Conservation (phyloP, 345 rosid genomes). For the Geranium brycei region DNA sequence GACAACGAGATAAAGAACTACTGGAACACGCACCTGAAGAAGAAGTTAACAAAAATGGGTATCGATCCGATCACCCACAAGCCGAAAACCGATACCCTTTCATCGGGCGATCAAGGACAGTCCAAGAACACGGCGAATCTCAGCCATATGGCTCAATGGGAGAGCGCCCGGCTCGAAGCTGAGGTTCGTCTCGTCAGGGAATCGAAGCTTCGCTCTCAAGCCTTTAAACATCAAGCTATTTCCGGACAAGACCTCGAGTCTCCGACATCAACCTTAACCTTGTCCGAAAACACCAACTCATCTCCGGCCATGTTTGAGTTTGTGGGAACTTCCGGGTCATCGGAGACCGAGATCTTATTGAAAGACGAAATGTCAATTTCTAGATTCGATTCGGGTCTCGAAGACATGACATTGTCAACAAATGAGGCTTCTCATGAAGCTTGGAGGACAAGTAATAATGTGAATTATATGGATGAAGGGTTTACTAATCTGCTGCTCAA, state of each 20-base stretch:
- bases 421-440: constrained; percentile 18
- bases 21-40: constrained; percentile 75
- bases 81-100: constrained; percentile 49
- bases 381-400: constrained; percentile 25
- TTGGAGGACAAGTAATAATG: constrained; percentile 25
- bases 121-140: constrained; percentile 60
- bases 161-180: constrained; percentile 83
- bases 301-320: constrained; percentile 32
- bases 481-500: constrained; percentile 61
- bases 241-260: constrained; percentile 44
- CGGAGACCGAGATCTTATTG: constrained; percentile 22
- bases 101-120: constrained; percentile 26
- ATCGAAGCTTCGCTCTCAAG: constrained; percentile 56
- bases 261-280: constrained; percentile 77
- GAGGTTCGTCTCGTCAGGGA: constrained; percentile 75
- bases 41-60: constrained; percentile 56
- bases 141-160: constrained; percentile 96
- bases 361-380: constrained; percentile 34
- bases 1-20: constrained; percentile 72
- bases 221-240: constrained; percentile 23
- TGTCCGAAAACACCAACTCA: constrained; percentile 36
- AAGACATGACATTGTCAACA: constrained; percentile 34
- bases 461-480: constrained; percentile 45
- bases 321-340: constrained; percentile 38
- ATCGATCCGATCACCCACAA: constrained; percentile 78